phyloP scores from a whole-genome alignment of 257 asterid genomes.

The Verbena officinalis region DNA sequence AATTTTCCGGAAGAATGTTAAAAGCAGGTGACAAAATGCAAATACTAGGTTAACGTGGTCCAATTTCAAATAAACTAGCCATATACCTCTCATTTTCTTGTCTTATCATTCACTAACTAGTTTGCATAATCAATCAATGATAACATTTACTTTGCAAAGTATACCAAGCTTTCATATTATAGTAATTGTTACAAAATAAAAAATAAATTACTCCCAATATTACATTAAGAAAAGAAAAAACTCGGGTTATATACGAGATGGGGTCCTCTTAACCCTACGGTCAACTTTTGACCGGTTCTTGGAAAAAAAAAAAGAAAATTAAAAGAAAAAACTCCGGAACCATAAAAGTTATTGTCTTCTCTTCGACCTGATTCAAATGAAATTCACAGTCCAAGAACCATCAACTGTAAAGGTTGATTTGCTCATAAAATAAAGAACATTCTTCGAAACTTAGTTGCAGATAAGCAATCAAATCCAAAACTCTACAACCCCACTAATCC shows the following conservation, averaged over 20 bases:
- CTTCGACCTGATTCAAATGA: neutral
- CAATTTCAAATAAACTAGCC: neutral
- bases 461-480: neutral
- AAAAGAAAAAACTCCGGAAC: neutral
- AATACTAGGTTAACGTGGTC: neutral
- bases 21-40: neutral
- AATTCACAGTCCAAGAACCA: neutral
- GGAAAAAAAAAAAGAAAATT: neutral
- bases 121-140: no score
- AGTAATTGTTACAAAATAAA: neutral
- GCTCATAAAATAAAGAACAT: neutral
- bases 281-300: no score
- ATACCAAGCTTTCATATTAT: neutral
- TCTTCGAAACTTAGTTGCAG: neutral
- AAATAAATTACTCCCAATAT: neutral
- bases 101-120: neutral
- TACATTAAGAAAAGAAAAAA: neutral
- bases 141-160: neutral
- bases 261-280: no score
- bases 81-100: neutral
- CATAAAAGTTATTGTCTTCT: neutral
- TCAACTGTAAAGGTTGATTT: neutral
- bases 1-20: neutral
- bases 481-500: neutral
- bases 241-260: no score